These are phyloP conservation scores for Trametes cingulata DNA, from an alignment of 768 basidiomycete species.

Conservation along the genomic window DNA sequence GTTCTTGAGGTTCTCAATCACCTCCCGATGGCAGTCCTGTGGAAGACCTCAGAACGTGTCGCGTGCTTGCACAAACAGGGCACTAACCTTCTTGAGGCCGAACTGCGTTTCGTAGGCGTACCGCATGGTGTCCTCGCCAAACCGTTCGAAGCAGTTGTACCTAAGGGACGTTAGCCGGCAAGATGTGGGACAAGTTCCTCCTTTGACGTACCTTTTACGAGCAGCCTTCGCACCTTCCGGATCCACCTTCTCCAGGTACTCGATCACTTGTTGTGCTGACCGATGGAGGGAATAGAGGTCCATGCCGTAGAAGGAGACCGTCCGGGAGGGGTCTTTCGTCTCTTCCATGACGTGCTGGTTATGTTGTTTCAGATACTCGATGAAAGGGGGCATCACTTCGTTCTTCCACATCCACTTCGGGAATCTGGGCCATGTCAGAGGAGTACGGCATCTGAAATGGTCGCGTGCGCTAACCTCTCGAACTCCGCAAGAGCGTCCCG, in stretches of 20 bases:
- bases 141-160: conserved; percentile 31
- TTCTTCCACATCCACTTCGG: conserved; percentile 38
- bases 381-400: conserved; percentile 30
- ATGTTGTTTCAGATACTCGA: conserved; percentile 26
- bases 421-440: conserved; percentile 20
- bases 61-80: neutral
- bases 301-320: conserved; percentile 31
- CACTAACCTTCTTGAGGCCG: conserved; percentile 25
- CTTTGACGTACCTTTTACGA: conserved; percentile 25
- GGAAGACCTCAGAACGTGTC: neutral
- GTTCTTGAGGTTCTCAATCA: conserved; percentile 26
- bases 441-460: neutral
- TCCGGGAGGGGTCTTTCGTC: conserved; percentile 16
- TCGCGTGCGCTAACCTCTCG: conserved; percentile 20
- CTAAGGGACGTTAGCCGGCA: conserved; percentile 4
- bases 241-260: conserved; percentile 31
- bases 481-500: conserved; percentile 23
- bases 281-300: conserved; percentile 32
- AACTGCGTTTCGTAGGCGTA: conserved; percentile 28
- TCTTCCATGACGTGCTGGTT: conserved; percentile 21
- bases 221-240: conserved; percentile 29
- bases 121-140: conserved; percentile 27
- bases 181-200: neutral
- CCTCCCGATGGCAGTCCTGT: conserved; percentile 30
- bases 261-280: conserved; percentile 28